Evolutionary conservation across 2,329 filamentous ascomycete genomes (phyloP), one percentile per base, ranked within the genome.

Genomic region (Penicillium sp.): DNA sequence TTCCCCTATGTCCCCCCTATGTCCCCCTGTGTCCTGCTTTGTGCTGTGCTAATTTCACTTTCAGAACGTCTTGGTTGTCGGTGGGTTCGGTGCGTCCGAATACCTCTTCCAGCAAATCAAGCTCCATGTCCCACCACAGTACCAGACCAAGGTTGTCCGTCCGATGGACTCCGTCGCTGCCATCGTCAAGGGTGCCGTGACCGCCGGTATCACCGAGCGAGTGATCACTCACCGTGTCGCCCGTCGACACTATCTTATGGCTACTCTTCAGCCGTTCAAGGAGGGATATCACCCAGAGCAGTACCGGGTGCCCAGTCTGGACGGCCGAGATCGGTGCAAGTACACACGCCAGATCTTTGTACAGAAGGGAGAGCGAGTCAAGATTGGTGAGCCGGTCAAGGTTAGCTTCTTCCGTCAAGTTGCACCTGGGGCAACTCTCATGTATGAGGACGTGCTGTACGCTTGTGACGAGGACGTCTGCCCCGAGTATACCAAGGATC

Each of bases 41-140:
- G 2, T 20, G 10, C 38, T 20, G 10, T n/a, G 8, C 65, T 75
- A 65, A 74, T 63, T 22, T 4, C 5, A 37, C 34, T 39, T 39
- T 43, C 65, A 88, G 83, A 98, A 97, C 75, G 95, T 99, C 55
- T 83, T 99, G 62, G 93, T 99, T 7, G 95, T 99, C 10, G 95
- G 95, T 83, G 95, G 95, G 68, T 99, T 99, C 75, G 95, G 95
- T 81, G 95, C 94, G 34, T 98, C 94, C 7, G 95, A 99, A 79
- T 98, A 98, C 75, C 89, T 99, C 61, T 99, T 98, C 87, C 94
- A 98, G 79, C 95, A 99, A 79, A 98, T 99, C 83, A 97, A 96
- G 79, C 88, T 98, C 48, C 95, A 98, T 75, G 95, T 99, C 1
- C 95, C 95, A 39, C 95, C 95, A 10, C 95, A 98, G 76, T 99